Percentiles rank a stretch among this genome's conserved stretches.
These are phyloP conservation scores for Apiotrichum gamsii DNA, from an alignment of 1,284 basidiomycete species.

Conservation along the genomic window DNA sequence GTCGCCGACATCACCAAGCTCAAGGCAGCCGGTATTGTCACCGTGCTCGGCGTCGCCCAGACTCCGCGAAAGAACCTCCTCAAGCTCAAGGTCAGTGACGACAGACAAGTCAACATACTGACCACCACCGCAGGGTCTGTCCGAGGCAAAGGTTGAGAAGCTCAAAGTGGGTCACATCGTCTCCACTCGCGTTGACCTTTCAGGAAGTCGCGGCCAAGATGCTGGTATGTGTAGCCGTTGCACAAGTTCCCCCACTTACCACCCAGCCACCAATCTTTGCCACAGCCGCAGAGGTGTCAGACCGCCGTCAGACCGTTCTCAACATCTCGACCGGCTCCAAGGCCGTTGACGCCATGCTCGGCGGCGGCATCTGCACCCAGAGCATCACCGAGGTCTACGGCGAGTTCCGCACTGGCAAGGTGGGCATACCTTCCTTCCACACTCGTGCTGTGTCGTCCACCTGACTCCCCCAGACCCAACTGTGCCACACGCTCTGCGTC, in stretches of 20 bases:
- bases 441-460: conserved; percentile 51
- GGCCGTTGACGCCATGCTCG: conserved; percentile 76
- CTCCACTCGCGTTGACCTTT: conserved; percentile 4
- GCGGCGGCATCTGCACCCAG: conserved; percentile 81
- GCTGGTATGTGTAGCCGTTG: conserved; percentile 51
- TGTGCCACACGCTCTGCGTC: conserved; percentile 88
- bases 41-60: conserved; percentile 52
- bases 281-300: conserved; percentile 80
- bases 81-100: conserved; percentile 70
- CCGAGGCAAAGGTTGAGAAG: conserved; percentile 81
- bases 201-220: conserved; percentile 83
- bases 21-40: conserved; percentile 57
- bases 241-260: conserved; percentile 2
- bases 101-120: not conserved
- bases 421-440: conserved; percentile 43
- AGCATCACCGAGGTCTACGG: conserved; percentile 68
- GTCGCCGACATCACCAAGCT: conserved; percentile 88
- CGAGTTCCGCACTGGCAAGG: conserved; percentile 56
- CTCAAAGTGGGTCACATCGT: conserved; percentile 66
- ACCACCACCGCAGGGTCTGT: conserved; percentile 32
- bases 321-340: conserved; percentile 84
- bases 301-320: conserved; percentile 70
- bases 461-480: conserved; percentile 71
- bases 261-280: conserved; percentile 77
- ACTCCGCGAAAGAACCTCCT: conserved; percentile 77